These are phyloP conservation scores for Pseudopediastrum boryanum DNA, from an alignment of 139 green algal species.

Conservation along the genomic window DNA sequence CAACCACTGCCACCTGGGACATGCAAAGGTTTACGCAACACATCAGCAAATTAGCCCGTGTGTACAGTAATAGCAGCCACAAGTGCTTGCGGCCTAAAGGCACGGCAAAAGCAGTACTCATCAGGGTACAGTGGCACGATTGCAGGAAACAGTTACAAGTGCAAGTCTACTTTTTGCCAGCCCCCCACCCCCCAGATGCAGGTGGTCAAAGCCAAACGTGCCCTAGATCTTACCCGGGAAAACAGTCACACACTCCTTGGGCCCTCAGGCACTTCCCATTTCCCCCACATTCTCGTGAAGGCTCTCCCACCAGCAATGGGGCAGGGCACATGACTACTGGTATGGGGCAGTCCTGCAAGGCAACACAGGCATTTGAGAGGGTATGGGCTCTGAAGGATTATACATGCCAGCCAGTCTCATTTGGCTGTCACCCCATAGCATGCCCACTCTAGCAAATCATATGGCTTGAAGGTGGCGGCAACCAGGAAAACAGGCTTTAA, in stretches of 20 bases:
- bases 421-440: too few relatives aligned
- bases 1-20: not conserved
- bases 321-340: conserved; percentile 27
- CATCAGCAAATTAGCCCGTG: too few relatives aligned
- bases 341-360: conserved; percentile 40
- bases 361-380: not conserved
- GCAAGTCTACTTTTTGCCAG: not conserved
- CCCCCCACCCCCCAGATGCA: not conserved
- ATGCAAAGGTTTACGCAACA: not conserved
- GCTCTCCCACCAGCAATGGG: not conserved
- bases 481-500: not conserved
- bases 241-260: conserved; percentile 43
- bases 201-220: not conserved
- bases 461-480: too few relatives aligned
- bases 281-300: conserved; percentile 34
- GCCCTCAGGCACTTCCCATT: conserved; percentile 39
- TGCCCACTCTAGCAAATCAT: too few relatives aligned
- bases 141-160: not conserved
- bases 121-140: not conserved
- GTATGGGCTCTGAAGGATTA: not conserved
- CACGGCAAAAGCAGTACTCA: not conserved
- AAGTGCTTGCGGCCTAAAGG: not conserved
- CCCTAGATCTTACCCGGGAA: conserved; percentile 35
- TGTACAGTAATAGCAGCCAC: not conserved
- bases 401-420: not conserved